Evolutionary conservation across 2,329 filamentous ascomycete species (phyloP), one percentile per base, ranked within the genome.

Genomic region (Fusarium tricinctum): DNA sequence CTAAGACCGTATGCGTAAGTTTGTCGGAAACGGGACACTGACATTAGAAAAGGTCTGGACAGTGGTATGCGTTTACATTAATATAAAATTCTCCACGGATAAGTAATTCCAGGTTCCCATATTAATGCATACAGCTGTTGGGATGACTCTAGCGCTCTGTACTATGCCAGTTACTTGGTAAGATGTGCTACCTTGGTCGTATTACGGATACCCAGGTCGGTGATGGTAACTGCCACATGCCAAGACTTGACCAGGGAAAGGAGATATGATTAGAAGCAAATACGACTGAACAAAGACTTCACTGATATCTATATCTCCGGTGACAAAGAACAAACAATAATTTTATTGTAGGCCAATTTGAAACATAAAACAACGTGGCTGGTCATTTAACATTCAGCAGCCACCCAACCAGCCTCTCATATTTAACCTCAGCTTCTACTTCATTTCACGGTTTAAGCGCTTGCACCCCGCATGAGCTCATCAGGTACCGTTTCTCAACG

Each of bases 381-480:
- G 52, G 42, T 6, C 15, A 53, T 22, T 15, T 3, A 32, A 19
- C n/a, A 23, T 39, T 43, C 22, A 33, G 17, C 40, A 46, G 28
- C 46, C 23, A 13, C 14, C 47, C 30, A 45, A 30, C 61, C 60
- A 66, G 32, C 61, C 62, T 49, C 62, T 48, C 26, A 26, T 28
- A 48, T 53, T 62, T 48, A 22, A 19, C n/a, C 45, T 53, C 58
- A 61, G 55, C 45, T 39, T 47, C 22, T 35, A 30, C 28, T 30
- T 5, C 28, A 13, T 53, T 20, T 35, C 35, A 33, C 20, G 32
- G 28, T 48, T 48, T 35, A 53, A 28, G 30, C 28, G 28, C 35
- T 46, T 52, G 23, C 54, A 57, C 61, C 65, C 66, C 55, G 42
- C 66, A 66, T 63, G 40, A 32, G 52, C 23, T 63, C 54, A 58